Base-by-base conservation (phyloP, 306 rosid genomes). In the Vigna radiata region DNA sequence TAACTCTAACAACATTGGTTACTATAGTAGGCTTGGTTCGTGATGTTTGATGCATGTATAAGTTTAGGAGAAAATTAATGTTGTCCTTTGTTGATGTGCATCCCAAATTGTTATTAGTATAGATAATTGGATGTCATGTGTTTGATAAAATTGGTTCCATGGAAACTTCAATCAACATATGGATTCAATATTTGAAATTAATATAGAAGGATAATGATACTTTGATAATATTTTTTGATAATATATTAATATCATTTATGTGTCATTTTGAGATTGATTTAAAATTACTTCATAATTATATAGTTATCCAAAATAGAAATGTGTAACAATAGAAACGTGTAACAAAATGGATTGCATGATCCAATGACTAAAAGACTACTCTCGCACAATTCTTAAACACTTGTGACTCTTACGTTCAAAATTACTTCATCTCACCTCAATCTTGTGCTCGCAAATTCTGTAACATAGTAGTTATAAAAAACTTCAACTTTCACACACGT, bases 291-390 rank as follows among this genome's bases (percentile, higher is more conserved):
- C n/a, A n/a, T n/a, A n/a, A n/a, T n/a, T n/a, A n/a, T n/a, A n/a
- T n/a, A n/a, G n/a, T n/a, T n/a, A n/a, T n/a, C n/a, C n/a, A n/a
- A n/a, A n/a, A n/a, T n/a, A n/a, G n/a, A n/a, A n/a, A n/a, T n/a
- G n/a, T n/a, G n/a, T n/a, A n/a, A n/a, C n/a, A 63, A 36, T 63
- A 8, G n/a, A 2, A 39, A 64, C 4, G 70, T 10, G 7, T 27
- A 64, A 64, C 31, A 64, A 64, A 16, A 1, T 37, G 13, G n/a
- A 39, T 39, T 64, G 31, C 33, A 61, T 60, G 49, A 74, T 60
- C 47, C 70, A 73, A 59, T 61, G 70, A 29, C 14, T 44, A 2
- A 16, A 58, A 23, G 27, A n/a, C 46, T 9, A 9, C 3, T 8
- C 0, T n/a, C 6, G 1, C 7, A 16, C 50, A 61, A 10, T 37